Base-by-base conservation (phyloP, 2,329 filamentous ascomycete genomes). In the Penicillium sp. region DNA sequence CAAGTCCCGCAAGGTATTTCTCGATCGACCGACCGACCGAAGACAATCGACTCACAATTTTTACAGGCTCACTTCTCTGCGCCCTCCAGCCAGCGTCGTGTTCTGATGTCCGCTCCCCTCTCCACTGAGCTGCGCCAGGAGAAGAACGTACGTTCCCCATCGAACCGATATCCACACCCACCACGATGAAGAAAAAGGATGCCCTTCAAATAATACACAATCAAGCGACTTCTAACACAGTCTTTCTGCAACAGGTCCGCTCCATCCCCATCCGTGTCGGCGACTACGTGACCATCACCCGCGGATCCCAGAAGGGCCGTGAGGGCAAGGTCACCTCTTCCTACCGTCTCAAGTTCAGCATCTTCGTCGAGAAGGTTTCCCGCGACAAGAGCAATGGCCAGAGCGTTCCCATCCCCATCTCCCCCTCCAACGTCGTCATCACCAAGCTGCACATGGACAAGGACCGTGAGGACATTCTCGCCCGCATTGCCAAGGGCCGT, bases 311-410 rank as follows among this genome's bases (percentile, higher is more conserved):
- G 86, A 97, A 97, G 86, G 94, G 93, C 75, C 91, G 91, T 73
- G 93, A 97, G 84, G 94, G 94, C 84, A 97, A 97, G 85, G 84
- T 99, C 81, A 92, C 88, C 71, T 91, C 90, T 72, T 93, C 97
- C 78, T 99, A 96, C 88, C 91, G 91, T 78, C 89, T 96, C 74
- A 97, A 97, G 82, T 99, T 94, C 81, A 84, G 91, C 75, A 88
- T 99, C 76, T 93, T 97, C 87, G 79, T 99, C 78, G 93, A 97
- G 86, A 91, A 93, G 72, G 88, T 99, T 76, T 87, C 87, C 78
- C 91, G 92, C 76, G 94, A 99, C 80, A 99, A 99, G 89, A 89
- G 86, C 78, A 94, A 91, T 78, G 93, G 94, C 80, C 92, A 97
- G 84, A 89, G 86, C 76, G 92, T 97, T 51, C 93, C 93, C 62